Conservation (phyloP, 2,329 filamentous ascomycete genomes). For the Penicillium decumbens region DNA sequence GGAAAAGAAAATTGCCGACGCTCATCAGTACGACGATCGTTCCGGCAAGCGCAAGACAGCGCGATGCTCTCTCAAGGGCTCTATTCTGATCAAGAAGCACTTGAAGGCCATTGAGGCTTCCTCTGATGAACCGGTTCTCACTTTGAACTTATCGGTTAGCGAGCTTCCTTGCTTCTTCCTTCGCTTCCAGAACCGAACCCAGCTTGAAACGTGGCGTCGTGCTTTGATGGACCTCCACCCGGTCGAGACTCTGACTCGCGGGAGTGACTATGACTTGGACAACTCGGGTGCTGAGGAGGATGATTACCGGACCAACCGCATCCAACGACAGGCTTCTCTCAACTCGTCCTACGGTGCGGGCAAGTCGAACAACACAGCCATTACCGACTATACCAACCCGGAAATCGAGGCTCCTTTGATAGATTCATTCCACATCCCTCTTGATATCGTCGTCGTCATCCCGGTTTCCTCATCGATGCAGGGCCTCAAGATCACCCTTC, state of each 20-base stretch:
- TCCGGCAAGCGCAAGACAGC: slow-evolving; percentile 58
- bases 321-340: slow-evolving; percentile 72
- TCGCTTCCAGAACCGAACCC: slow-evolving; percentile 70
- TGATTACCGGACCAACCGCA: slow-evolving; percentile 60
- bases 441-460: slow-evolving; percentile 94
- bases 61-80: slow-evolving; percentile 88
- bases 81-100: slow-evolving; percentile 97
- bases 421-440: slow-evolving; percentile 80
- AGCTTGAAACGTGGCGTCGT: slow-evolving; percentile 86
- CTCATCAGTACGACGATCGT: slow-evolving; percentile 57
- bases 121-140: slow-evolving; percentile 74
- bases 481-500: slow-evolving; percentile 93
- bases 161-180: slow-evolving; percentile 94
- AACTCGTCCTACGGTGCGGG: slow-evolving; percentile 76
- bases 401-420: slow-evolving; percentile 47
- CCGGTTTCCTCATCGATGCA: slow-evolving; percentile 98
- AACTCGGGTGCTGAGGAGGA: slow-evolving; percentile 83
- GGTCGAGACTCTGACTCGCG: slow-evolving; percentile 57
- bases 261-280: slow-evolving; percentile 74
- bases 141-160: slow-evolving; percentile 81
- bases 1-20: slow-evolving; percentile 70
- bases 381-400: slow-evolving; percentile 84
- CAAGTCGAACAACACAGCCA: slow-evolving; percentile 79
- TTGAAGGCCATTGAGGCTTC: slow-evolving; percentile 77
- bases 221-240: slow-evolving; percentile 78